Percentiles rank a stretch among this genome's conserved stretches.
phyloP scores from a whole-genome alignment of 108 stramenopile genomes.

The Fragilaria radians region DNA sequence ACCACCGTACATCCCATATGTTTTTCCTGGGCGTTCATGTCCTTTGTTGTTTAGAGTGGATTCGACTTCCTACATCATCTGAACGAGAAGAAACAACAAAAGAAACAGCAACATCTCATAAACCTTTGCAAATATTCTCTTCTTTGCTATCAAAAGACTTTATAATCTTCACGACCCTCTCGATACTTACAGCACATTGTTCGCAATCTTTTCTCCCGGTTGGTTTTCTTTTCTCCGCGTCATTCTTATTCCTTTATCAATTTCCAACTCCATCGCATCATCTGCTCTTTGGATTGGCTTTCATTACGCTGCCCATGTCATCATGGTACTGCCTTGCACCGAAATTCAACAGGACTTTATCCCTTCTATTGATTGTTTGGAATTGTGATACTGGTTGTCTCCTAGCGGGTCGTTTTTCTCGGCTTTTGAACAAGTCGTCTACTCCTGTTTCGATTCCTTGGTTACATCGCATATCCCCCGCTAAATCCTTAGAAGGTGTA shows the following conservation, averaged over 20 bases:
- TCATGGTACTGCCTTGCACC: slow-evolving; percentile 23
- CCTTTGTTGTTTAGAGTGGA: slow-evolving; percentile 46
- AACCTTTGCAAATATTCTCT: slow-evolving; percentile 1
- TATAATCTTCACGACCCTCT: slow-evolving; percentile 13
- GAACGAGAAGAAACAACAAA: slow-evolving; percentile 18
- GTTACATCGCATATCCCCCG: slow-evolving; percentile 31
- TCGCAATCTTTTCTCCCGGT: slow-evolving; percentile 2
- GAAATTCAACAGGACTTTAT: slow-evolving; percentile 38
- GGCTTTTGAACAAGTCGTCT: slow-evolving; percentile 18
- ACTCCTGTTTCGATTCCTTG: slow-evolving; percentile 6
- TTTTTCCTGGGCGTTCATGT: slow-evolving; percentile 59
- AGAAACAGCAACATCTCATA: slow-evolving; percentile 11
- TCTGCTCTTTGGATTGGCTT: slow-evolving; percentile 32
- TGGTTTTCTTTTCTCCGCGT: slow-evolving; percentile 4
- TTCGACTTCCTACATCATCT: slow-evolving; percentile 3
- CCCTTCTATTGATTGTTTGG: slow-evolving; percentile 66
- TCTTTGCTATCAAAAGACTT: neutral
- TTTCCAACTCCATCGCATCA: neutral
- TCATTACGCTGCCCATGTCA: slow-evolving; percentile 60
- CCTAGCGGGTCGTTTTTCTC: slow-evolving; percentile 44
- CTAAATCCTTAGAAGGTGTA: slow-evolving; percentile 41
- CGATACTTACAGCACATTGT: slow-evolving; percentile 17
- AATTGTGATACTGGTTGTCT: slow-evolving; percentile 80
- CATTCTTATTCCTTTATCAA: neutral
- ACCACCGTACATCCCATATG: slow-evolving; percentile 27